phyloP scores from a whole-genome alignment of 768 basidiomycete species.

The Tulasnella sp. region DNA sequence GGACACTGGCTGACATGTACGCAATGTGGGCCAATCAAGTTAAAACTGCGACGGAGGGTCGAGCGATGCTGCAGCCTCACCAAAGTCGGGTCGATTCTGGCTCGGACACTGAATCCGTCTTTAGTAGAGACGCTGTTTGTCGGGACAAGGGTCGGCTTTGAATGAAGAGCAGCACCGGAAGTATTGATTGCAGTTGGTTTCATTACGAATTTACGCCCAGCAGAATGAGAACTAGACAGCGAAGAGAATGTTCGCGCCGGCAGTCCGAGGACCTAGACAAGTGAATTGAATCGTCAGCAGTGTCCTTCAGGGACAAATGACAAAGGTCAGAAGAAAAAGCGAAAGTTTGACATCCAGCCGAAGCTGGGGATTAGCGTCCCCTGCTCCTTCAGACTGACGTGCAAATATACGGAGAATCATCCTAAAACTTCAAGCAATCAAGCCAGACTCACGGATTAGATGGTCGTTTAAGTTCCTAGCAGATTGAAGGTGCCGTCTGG shows the following conservation, averaged over 20 bases:
- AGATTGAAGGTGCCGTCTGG: neutral
- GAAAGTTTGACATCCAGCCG: neutral
- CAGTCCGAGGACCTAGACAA: neutral
- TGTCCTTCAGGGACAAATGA: neutral
- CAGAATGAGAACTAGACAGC: neutral
- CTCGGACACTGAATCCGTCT: conserved; percentile 50
- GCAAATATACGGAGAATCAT: conserved; percentile 26
- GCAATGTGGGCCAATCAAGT: neutral
- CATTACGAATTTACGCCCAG: conserved; percentile 32
- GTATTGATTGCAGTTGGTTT: conserved; percentile 11
- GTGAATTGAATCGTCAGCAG: neutral
- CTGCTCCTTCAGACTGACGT: conserved; percentile 34
- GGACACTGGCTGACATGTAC: conserved; percentile 40
- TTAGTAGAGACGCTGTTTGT: conserved; percentile 76
- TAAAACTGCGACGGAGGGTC: neutral
- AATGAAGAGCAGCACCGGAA: neutral
- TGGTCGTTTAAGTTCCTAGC: neutral
- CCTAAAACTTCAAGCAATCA: neutral
- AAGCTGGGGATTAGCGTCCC: conserved; percentile 8
- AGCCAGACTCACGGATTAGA: neutral
- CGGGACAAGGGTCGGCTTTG: conserved; percentile 43
- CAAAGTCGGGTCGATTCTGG: conserved; percentile 77
- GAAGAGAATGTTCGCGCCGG: neutral
- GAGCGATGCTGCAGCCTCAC: conserved; percentile 2
- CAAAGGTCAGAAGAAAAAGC: conserved; percentile 10